Evolutionary conservation across 2,329 filamentous ascomycete genomes (phyloP), one percentile per base, ranked within the genome.

Genomic region (Stagonosporopsis cucurbitacearum): DNA sequence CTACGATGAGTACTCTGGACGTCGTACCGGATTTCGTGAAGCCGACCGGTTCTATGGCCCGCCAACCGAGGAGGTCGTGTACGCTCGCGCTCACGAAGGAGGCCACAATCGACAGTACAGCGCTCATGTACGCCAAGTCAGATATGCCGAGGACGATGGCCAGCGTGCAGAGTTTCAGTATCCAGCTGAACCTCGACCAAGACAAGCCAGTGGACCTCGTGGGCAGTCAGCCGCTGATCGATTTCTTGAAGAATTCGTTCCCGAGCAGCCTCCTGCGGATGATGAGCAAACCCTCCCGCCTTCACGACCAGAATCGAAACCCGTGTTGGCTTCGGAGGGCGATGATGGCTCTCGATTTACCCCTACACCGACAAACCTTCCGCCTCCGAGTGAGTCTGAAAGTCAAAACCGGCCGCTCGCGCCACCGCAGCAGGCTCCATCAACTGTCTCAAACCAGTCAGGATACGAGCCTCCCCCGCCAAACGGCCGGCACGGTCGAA

Each of bases 391-490:
- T 26, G 68, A 69, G 26, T 19, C 55, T 30, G 59, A 58, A 9
- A 58, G 57, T 7, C 58, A 53, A 11, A 50, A 49, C 40, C 62
- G 58, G 9, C 42, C 64, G 17, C 61, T 67, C 28, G 58, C 57
- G n/a, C 48, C 64, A 7, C 61, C 60, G 20, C 67, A 62, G 13
- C 65, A 61, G 35, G 63, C 69, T 26, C 66, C 66, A 19, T 73
- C 72, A 2, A 69, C 68, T 9, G 62, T 70, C 6, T 73, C 71
- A 8, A 75, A 75, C 57, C 65, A 69, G 9, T 73, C 73, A 7
- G 64, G 65, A 26, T 68, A 71, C 46, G 70, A 73, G 4, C 33
- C 15, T 30, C 55, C 62, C 39, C 60, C 59, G 42, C 26, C 56
- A 3, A 63, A 62, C 28, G 60, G 66, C 22, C 67, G 68, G 22